Conservation (phyloP, 768 basidiomycete species). For the Pulveroboletus sp. region DNA sequence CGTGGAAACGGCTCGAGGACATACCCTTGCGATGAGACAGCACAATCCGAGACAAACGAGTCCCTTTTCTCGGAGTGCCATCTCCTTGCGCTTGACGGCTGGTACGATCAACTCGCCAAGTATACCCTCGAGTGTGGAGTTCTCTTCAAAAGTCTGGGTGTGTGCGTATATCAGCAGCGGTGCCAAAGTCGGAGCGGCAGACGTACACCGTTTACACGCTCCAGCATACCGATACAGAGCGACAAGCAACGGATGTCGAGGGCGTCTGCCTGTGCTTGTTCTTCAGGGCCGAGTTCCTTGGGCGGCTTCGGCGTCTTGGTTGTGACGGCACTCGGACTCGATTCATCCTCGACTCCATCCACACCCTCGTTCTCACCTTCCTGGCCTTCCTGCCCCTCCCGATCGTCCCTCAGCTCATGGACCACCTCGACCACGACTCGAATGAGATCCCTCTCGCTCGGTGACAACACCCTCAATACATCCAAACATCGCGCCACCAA, state of each 20-base stretch:
- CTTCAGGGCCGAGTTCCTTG: constrained; percentile 52
- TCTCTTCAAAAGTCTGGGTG: constrained; percentile 54
- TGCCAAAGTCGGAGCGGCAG: neutral
- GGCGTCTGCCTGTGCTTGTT: constrained; percentile 51
- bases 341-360: constrained; percentile 4
- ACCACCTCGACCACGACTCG: constrained; percentile 86
- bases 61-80: constrained; percentile 58
- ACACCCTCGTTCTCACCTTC: constrained; percentile 29
- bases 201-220: constrained; percentile 80
- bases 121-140: constrained; percentile 63
- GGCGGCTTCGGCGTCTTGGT: constrained; percentile 20
- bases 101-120: constrained; percentile 86
- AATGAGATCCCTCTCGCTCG: constrained; percentile 80
- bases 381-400: constrained; percentile 39
- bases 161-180: neutral
- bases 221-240: constrained; percentile 79
- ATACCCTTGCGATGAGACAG: constrained; percentile 62
- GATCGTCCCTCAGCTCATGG: constrained; percentile 61
- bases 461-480: constrained; percentile 67
- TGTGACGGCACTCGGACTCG: constrained; percentile 4
- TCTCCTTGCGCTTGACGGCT: constrained; percentile 83
- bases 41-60: constrained; percentile 68
- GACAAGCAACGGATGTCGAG: constrained; percentile 73
- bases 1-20: neutral
- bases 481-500: constrained; percentile 78